Percentiles rank a stretch among this genome's conserved stretches.
phyloP scores from a whole-genome alignment of 1,284 basidiomycete species.

The Taiwanofungus camphoratus region DNA sequence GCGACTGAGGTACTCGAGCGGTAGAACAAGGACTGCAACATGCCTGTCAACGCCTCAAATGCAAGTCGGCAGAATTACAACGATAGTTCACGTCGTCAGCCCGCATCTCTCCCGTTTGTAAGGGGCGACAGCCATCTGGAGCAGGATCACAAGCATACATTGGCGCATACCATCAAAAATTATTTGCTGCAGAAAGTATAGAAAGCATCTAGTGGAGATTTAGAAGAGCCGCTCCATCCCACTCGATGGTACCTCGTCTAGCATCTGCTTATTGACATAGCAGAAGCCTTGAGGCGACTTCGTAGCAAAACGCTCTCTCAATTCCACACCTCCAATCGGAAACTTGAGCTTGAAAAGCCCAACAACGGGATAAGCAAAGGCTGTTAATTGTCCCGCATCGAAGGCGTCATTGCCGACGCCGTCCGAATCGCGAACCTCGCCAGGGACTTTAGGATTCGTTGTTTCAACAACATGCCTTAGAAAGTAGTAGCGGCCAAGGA shows the following conservation, averaged over 20 bases:
- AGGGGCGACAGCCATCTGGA: no score
- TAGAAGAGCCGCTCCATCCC: slow-evolving; percentile 18
- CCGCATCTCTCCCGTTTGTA: no score
- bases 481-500: not conserved
- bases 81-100: no score
- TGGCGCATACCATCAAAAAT: no score
- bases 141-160: no score
- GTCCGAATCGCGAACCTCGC: slow-evolving; percentile 26
- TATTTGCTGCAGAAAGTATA: no score
- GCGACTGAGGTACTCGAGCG: no score
- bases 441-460: slow-evolving; percentile 25
- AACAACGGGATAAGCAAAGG: slow-evolving; percentile 28
- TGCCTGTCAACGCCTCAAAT: no score
- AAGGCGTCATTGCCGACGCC: slow-evolving; percentile 33
- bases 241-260: slow-evolving; percentile 17
- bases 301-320: slow-evolving; percentile 23
- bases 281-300: slow-evolving; percentile 26
- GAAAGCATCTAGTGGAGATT: no score
- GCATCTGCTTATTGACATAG: slow-evolving; percentile 24
- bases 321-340: slow-evolving; percentile 19
- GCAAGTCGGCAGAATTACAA: no score
- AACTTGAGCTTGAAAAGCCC: slow-evolving; percentile 23
- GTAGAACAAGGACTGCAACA: no score
- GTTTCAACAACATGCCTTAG: slow-evolving; percentile 26
- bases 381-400: slow-evolving; percentile 24